phyloP scores from a whole-genome alignment of 2,329 filamentous ascomycete genomes.

The Colletotrichum sp. region DNA sequence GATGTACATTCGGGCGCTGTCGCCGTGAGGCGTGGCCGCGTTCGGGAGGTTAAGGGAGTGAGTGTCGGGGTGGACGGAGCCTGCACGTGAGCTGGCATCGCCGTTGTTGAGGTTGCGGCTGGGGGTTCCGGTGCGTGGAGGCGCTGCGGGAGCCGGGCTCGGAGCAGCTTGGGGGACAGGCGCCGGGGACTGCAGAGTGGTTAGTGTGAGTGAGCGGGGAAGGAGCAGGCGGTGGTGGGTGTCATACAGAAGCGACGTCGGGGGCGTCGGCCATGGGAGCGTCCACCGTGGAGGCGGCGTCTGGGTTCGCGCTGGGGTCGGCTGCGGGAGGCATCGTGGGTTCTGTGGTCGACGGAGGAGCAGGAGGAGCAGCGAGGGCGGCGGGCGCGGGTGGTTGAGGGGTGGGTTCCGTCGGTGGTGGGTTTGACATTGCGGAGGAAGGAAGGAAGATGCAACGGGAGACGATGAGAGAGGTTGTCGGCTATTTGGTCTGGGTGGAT shows the following conservation, averaged over 20 bases:
- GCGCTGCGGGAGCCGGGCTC: slow-evolving; percentile 44
- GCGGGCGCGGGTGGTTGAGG: slow-evolving; percentile 14
- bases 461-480: background rate
- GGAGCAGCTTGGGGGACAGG: slow-evolving; percentile 32
- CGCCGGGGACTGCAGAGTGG: slow-evolving; percentile 39
- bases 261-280: slow-evolving; percentile 48
- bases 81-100: slow-evolving; percentile 55
- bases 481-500: background rate
- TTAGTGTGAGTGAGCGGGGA: background rate
- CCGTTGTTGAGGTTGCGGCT: slow-evolving; percentile 35
- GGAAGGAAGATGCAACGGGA: background rate
- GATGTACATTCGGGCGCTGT: slow-evolving; percentile 72
- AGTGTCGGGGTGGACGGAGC: slow-evolving; percentile 61
- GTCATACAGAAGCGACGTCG: slow-evolving; percentile 45
- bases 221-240: no score
- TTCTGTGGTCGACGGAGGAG: slow-evolving; percentile 13
- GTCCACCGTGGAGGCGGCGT: slow-evolving; percentile 28
- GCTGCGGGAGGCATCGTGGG: slow-evolving; percentile 2
- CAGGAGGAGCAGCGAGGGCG: slow-evolving; percentile 16
- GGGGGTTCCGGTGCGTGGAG: slow-evolving; percentile 54
- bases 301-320: background rate
- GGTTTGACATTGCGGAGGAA: slow-evolving; percentile 12
- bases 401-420: background rate
- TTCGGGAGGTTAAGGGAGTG: slow-evolving; percentile 57
- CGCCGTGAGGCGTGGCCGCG: slow-evolving; percentile 68